Conservation (phyloP, 1,284 basidiomycete species). For the Flammula alnicola region DNA sequence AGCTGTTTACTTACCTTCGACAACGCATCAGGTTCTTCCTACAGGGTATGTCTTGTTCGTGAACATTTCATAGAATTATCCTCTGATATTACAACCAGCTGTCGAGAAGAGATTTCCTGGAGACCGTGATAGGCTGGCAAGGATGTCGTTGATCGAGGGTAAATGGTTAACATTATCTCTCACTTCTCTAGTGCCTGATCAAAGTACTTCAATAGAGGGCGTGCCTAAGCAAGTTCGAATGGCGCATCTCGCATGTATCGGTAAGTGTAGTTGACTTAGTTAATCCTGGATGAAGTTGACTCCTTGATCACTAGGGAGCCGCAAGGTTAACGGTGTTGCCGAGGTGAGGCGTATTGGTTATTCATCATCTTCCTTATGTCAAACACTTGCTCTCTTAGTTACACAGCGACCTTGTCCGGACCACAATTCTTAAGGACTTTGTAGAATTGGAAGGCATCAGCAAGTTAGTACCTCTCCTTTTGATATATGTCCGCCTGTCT, state of each 20-base stretch:
- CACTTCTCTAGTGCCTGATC: background rate
- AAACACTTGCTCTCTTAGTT: slow-evolving; percentile 42
- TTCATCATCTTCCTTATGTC: background rate
- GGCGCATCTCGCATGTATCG: slow-evolving; percentile 83
- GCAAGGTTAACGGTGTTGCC: slow-evolving; percentile 95
- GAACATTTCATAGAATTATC: background rate
- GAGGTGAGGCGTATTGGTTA: slow-evolving; percentile 59
- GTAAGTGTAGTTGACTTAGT: slow-evolving; percentile 37
- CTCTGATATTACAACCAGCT: slow-evolving; percentile 44
- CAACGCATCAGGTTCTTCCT: slow-evolving; percentile 56
- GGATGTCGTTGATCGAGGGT: slow-evolving; percentile 93
- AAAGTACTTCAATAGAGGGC: slow-evolving; percentile 62
- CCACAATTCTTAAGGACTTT: slow-evolving; percentile 90
- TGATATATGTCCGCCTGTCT: background rate
- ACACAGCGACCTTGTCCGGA: slow-evolving; percentile 74
- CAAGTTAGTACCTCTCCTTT: slow-evolving; percentile 57
- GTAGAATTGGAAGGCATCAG: slow-evolving; percentile 81
- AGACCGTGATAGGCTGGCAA: slow-evolving; percentile 75
- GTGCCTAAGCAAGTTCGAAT: slow-evolving; percentile 85
- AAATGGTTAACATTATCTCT: slow-evolving; percentile 8
- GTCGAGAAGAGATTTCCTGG: slow-evolving; percentile 90
- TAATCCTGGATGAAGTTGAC: background rate
- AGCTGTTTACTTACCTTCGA: slow-evolving; percentile 9
- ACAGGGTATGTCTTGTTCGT: slow-evolving; percentile 49
- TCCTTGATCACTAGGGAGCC: slow-evolving; percentile 53